phyloP scores from a whole-genome alignment of 192 early-diverging fungal species.

The Chytriomyces confervae region DNA sequence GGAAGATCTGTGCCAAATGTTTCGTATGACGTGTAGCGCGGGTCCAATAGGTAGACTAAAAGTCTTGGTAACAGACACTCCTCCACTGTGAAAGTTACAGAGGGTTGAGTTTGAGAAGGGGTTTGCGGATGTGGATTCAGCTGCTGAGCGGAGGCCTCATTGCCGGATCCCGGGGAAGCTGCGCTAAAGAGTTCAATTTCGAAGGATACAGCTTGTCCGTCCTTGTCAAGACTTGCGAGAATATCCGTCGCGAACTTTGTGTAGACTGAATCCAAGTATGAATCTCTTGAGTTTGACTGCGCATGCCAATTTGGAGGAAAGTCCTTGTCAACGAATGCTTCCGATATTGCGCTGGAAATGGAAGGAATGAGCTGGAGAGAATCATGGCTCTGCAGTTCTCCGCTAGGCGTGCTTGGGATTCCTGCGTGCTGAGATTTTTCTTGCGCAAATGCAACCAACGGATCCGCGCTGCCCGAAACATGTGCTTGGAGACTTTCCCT shows the following conservation, averaged over 20 bases:
- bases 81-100: not conserved
- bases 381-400: too few relatives aligned
- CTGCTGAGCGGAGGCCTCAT: too few relatives aligned
- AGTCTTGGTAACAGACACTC: not conserved
- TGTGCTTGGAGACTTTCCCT: not conserved
- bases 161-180: too few relatives aligned
- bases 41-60: not conserved
- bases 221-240: slow-evolving; percentile 3
- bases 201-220: not conserved
- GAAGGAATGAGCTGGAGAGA: too few relatives aligned
- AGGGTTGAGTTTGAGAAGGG: too few relatives aligned
- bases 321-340: too few relatives aligned
- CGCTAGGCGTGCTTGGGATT: too few relatives aligned
- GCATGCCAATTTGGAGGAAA: too few relatives aligned
- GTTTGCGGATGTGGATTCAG: too few relatives aligned
- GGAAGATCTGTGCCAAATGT: slow-evolving; percentile 6
- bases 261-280: not conserved
- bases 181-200: not conserved
- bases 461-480: not conserved
- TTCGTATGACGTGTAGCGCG: not conserved
- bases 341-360: too few relatives aligned
- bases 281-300: not conserved
- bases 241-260: not conserved
- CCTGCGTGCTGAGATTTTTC: not conserved
- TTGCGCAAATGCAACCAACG: not conserved